These are phyloP conservation scores for Wickerhamiella domercqiae DNA, from an alignment of 805 yeast species.

Conservation along the genomic window DNA sequence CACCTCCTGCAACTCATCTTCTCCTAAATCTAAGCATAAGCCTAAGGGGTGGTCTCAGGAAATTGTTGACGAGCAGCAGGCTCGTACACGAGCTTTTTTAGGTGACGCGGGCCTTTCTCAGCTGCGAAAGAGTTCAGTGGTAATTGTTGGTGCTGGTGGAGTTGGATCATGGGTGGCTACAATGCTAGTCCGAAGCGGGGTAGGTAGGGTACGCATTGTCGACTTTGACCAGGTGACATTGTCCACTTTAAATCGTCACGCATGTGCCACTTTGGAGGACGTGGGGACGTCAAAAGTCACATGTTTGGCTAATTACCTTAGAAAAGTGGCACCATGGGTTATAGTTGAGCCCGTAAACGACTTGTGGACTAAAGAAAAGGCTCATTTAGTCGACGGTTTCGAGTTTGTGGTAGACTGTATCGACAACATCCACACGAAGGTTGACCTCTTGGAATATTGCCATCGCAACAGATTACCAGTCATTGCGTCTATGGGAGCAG, in stretches of 20 bases:
- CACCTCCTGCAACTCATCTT: no score
- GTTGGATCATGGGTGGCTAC: constrained; percentile 96
- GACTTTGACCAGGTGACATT: constrained; percentile 95
- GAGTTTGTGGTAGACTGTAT: constrained; percentile 85
- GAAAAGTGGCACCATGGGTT: constrained; percentile 86
- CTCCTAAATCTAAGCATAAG: background rate
- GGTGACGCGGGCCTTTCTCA: constrained; percentile 71
- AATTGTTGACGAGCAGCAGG: constrained; percentile 77
- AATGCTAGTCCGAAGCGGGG: constrained; percentile 84
- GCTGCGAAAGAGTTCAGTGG: constrained; percentile 54
- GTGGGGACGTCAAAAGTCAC: constrained; percentile 88
- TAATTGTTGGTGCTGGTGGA: constrained; percentile 92
- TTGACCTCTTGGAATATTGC: constrained; percentile 69
- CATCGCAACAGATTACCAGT: constrained; percentile 45
- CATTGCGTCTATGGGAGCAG: constrained; percentile 92
- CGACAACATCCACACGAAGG: constrained; percentile 94
- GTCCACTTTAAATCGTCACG: constrained; percentile 84
- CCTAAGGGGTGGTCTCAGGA: constrained; percentile 36
- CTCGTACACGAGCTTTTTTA: constrained; percentile 83
- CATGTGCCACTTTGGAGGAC: constrained; percentile 79
- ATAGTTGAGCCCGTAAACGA: constrained; percentile 62
- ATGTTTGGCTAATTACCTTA: constrained; percentile 53
- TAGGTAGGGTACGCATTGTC: constrained; percentile 58
- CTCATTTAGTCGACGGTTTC: constrained; percentile 49
- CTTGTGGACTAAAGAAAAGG: constrained; percentile 56